Base-by-base conservation (phyloP, 306 rosid species). In the Casuarina equisetifolia region DNA sequence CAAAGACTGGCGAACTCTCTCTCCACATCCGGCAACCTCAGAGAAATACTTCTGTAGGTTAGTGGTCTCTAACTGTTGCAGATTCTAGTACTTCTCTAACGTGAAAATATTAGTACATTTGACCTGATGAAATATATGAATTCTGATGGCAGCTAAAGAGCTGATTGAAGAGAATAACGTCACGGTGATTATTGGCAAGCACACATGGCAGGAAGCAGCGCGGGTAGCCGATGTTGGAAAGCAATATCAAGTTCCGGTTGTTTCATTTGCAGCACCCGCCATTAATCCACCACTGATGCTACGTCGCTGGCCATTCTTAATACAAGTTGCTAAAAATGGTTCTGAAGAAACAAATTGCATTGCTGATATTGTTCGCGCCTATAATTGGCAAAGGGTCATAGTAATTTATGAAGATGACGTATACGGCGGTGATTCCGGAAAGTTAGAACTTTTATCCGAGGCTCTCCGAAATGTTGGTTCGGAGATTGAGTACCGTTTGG, bases 171-270 rank as follows among this genome's bases (percentile, higher is more conserved):
- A 85, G 19, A 75, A 73, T 39, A 83, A 82, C 32, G 88, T 85
- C 11, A 1, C 85, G 71, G 86, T 76, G 3, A 62, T 89, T 17
- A 59, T 89, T 70, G 91, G 90, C 74, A 78, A 85, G 88, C 88
- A 84, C 13, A 73, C 79, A 44, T 89, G 93, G 93, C 78, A 76
- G 40, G 93, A 87, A 85, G 88, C 88, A 66, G 76, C 86, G 66
- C 61, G 75, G 49, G 93, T 89, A 44, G 93, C 91, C 50, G 86
- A 85, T 19, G 61, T 84, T 50, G 93, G 83, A 78, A 66, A 70
- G 39, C 80, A 70, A 67, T 66, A 84, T 76, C 78, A 80, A 70
- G 74, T 89, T 68, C 90, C 91, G 0, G 76, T 77, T 69, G 76
- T 89, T 78, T 87, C 93, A 55, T 85, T 89, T 79, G 83, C 87